Evolutionary conservation across 2,329 filamentous ascomycete genomes (phyloP).

Genomic region (Sporothrix mexicana): DNA sequence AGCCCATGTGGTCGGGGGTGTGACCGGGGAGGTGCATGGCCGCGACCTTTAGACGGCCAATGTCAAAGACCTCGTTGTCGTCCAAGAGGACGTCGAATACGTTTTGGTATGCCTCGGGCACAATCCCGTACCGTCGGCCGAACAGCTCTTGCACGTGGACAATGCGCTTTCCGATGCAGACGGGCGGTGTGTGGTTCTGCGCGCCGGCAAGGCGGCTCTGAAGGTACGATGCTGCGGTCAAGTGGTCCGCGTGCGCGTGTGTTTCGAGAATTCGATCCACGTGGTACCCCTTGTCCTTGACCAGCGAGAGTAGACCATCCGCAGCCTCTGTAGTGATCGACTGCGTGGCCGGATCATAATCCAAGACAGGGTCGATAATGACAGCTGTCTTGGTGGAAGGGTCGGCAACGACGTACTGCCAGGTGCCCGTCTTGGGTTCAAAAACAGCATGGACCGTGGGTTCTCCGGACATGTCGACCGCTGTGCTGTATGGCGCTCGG

Average conservation of each 20-base stretch:
- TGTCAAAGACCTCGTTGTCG: conserved; percentile 58
- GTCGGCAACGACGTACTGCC: conserved; percentile 66
- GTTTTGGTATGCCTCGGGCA: conserved; percentile 48
- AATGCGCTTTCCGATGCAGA: conserved; percentile 64
- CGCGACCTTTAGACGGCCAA: conserved; percentile 54
- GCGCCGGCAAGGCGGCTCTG: conserved; percentile 53
- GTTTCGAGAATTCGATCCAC: conserved; percentile 65
- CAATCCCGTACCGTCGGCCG: conserved; percentile 55
- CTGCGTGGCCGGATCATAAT: conserved; percentile 55
- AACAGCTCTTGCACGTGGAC: conserved; percentile 57
- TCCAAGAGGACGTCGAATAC: conserved; percentile 61
- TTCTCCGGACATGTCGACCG: conserved; percentile 36
- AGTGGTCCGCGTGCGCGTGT: conserved; percentile 65
- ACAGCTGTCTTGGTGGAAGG: conserved; percentile 54
- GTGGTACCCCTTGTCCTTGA: conserved; percentile 53
- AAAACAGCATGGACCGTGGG: conserved; percentile 50
- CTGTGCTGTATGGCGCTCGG: no score
- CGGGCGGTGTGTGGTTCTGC: conserved; percentile 44
- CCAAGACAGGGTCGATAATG: conserved; percentile 68
- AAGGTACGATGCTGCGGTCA: conserved; percentile 65
- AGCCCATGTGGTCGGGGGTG: conserved; percentile 66
- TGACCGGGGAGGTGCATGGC: conserved; percentile 65
- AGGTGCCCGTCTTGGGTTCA: conserved; percentile 55
- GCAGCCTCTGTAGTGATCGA: conserved; percentile 58
- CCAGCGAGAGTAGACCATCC: conserved; percentile 55